phyloP scores from a whole-genome alignment of 257 asterid species.

The Fraxinus excelsior region DNA sequence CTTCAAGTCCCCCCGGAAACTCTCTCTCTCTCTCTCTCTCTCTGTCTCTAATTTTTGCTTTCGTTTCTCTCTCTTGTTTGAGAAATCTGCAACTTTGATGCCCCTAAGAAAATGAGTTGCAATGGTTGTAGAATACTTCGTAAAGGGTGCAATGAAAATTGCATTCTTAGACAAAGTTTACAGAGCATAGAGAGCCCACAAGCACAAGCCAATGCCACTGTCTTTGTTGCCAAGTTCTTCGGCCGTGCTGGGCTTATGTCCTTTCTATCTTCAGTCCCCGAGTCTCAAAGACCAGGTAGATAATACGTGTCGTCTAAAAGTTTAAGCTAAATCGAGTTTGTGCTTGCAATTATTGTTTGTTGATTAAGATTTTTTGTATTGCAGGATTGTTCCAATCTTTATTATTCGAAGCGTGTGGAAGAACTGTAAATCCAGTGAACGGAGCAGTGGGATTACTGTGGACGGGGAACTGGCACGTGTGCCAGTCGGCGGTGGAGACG shows the following conservation, averaged over 20 bases:
- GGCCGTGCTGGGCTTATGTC: slow-evolving; percentile 96
- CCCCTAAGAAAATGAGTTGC: slow-evolving; percentile 58
- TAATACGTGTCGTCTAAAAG: too few species aligned
- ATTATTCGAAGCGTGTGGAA: slow-evolving; percentile 50
- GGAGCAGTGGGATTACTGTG: slow-evolving; percentile 48
- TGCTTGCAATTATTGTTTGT: too few species aligned
- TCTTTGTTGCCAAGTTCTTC: slow-evolving; percentile 81
- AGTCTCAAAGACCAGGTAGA: slow-evolving; percentile 71
- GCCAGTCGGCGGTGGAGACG: slow-evolving; percentile 53
- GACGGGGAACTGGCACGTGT: slow-evolving; percentile 52
- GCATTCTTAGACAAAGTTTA: slow-evolving; percentile 70
- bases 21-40: background rate
- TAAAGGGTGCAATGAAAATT: slow-evolving; percentile 76
- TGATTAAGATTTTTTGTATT: background rate
- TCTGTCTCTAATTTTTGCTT: background rate
- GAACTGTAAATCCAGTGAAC: slow-evolving; percentile 52
- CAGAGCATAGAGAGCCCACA: slow-evolving; percentile 56
- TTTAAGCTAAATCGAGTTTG: too few species aligned
- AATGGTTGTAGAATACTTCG: slow-evolving; percentile 88
- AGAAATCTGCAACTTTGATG: background rate
- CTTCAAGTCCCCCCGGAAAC: slow-evolving; percentile 1
- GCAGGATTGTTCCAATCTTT: slow-evolving; percentile 65
- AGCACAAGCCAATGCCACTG: slow-evolving; percentile 85
- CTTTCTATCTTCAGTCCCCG: slow-evolving; percentile 68
- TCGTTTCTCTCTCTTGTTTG: background rate